Base-by-base conservation (phyloP, 2,329 filamentous ascomycete genomes). In the Neophaeococcomyces mojaviensis region DNA sequence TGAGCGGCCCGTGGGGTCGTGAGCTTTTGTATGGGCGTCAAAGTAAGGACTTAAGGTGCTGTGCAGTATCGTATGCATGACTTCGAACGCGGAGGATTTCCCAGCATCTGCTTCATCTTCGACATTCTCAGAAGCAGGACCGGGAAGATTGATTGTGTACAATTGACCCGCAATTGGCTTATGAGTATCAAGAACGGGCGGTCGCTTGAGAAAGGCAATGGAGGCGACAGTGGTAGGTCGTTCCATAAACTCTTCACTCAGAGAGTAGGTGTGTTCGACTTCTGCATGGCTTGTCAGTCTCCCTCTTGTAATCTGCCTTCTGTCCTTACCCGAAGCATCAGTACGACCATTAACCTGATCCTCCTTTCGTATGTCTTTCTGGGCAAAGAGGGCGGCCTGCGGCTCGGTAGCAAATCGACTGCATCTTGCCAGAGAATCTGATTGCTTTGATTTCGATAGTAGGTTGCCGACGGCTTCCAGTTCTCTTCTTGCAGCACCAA, bases 21-120 rank as follows among this genome's bases (percentile, higher is more conserved):
- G 83, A 53, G 76, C 84, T 69, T 88, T 90, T 48, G 89, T 94
- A 64, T 88, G 94, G 58, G 89, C 90, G 72, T 99, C 90, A 63
- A 98, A 98, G 68, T 96, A 97, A 32, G 94, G 92, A 58, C 87
- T 88, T 61, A 98, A 73, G 55, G 86, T 88, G 64, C 88, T 84
- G 67, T 95, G 89, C 55, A 99, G 79, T 59, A 95, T 78, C 48
- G 90, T 88, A 69, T 96, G 88, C 51, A 98, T 74, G 58, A 90
- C 84, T 68, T 97, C 90, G 68, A 88, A 96, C 3, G 90, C 88
- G 37, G 89, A 94, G 20, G 82, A 74, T 47, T 82, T 76, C 48
- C 82, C 82, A 64, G 88, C 84, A 56, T 86, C 81, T 56, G 81
- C 76, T 22, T 49, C 22, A 24, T 35, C 36, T 30, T 53, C 47